These are phyloP conservation scores for Funneliformis geosporum DNA, from an alignment of 192 early-diverging fungal species.

Conservation along the genomic window DNA sequence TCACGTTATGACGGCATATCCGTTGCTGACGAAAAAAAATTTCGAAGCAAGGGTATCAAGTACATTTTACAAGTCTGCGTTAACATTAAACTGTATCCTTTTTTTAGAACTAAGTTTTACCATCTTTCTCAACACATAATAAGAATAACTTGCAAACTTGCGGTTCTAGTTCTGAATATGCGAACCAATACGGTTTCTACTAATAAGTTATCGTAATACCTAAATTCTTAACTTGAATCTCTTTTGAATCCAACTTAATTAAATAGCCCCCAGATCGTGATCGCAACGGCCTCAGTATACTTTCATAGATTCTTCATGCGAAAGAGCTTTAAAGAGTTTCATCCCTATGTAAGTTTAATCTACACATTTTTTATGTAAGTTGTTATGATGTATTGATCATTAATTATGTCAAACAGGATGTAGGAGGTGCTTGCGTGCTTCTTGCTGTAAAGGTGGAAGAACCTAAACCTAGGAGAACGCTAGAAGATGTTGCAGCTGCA, in stretches of 20 bases:
- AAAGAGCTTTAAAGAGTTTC: constrained; percentile 56
- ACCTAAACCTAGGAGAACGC: constrained; percentile 37
- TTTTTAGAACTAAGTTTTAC: neutral
- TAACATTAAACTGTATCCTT: constrained; percentile 41
- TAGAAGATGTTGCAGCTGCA: constrained; percentile 41
- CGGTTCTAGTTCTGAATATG: neutral
- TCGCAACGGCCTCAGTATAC: constrained; percentile 64
- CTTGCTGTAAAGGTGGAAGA: constrained; percentile 45
- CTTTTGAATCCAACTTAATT: too few relatives aligned
- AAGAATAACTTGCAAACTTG: neutral
- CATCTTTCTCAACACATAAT: neutral
- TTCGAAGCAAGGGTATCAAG: constrained; percentile 40
- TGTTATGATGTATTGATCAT: neutral
- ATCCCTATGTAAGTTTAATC: constrained; percentile 57
- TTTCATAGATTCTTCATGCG: constrained; percentile 80
- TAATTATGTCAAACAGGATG: constrained; percentile 33
- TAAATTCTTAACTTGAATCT: neutral
- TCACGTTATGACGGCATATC: constrained; percentile 44
- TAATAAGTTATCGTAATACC: neutral
- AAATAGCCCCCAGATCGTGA: constrained; percentile 50
- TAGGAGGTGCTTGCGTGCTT: constrained; percentile 43
- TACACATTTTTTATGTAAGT: neutral
- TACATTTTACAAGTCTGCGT: constrained; percentile 44
- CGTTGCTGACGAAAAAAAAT: constrained; percentile 37
- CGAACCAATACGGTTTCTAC: neutral